Conservation (phyloP, 257 asterid species). For the Verbena officinalis region DNA sequence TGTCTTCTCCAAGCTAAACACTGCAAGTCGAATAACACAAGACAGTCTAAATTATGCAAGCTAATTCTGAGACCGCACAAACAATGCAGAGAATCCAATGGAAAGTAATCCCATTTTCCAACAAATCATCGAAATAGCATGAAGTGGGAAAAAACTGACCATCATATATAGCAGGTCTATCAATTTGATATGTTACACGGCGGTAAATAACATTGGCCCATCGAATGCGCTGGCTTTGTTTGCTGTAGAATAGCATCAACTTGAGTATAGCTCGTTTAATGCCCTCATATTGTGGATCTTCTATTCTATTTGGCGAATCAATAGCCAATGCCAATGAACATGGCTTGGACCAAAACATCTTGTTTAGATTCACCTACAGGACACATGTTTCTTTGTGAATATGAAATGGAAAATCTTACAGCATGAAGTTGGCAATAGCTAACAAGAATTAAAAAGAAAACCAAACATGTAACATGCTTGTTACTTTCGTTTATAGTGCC, state of each 20-base stretch:
- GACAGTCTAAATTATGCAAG: constrained; percentile 21
- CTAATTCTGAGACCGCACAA: constrained; percentile 18
- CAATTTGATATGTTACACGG: constrained; percentile 75
- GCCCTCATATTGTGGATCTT: constrained; percentile 74
- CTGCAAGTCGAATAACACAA: constrained; percentile 45
- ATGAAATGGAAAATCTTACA: constrained; percentile 1
- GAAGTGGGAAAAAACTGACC: constrained; percentile 50
- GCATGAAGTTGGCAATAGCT: constrained; percentile 4
- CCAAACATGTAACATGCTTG: not conserved
- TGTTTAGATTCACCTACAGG: constrained; percentile 70
- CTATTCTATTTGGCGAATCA: constrained; percentile 71
- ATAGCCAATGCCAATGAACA: constrained; percentile 73
- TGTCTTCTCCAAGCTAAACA: constrained; percentile 93
- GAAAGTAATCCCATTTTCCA: constrained; percentile 14
- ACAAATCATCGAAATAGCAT: constrained; percentile 2
- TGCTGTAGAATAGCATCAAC: constrained; percentile 82
- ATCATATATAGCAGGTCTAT: constrained; percentile 79
- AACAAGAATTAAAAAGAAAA: not conserved
- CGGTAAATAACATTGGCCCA: constrained; percentile 78
- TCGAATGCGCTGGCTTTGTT: constrained; percentile 87
- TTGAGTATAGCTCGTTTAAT: constrained; percentile 53
- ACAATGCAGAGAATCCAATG: not conserved
- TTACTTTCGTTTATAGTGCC: not conserved
- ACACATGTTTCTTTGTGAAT: constrained; percentile 13
- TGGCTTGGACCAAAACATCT: constrained; percentile 94